Conservation (phyloP, 768 basidiomycete species). For the Neoboletus brunneissimus region DNA sequence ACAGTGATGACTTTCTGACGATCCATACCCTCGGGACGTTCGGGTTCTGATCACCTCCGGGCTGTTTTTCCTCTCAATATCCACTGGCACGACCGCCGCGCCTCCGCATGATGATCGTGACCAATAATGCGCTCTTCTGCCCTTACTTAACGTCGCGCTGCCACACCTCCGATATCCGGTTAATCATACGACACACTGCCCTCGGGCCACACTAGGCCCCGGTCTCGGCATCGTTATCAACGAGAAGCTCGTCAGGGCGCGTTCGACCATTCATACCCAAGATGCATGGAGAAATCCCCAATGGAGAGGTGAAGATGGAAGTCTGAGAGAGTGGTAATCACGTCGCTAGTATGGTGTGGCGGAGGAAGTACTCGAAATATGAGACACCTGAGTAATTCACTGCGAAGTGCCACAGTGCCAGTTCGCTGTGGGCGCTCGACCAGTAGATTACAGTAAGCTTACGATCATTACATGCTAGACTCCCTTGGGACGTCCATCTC, state of each 20-base stretch:
- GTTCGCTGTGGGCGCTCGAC: background rate
- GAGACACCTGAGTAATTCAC: too few relatives aligned
- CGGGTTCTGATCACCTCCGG: background rate
- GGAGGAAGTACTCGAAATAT: too few relatives aligned
- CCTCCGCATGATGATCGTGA: background rate
- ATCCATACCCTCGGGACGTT: background rate
- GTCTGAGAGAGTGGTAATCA: conserved; percentile 50
- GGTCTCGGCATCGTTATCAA: conserved; percentile 64
- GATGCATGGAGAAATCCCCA: conserved; percentile 36
- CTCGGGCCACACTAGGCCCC: conserved; percentile 36
- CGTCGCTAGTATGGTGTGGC: background rate
- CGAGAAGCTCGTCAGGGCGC: conserved; percentile 48
- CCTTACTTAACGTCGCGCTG: background rate
- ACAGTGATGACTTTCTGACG: background rate
- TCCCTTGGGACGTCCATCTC: background rate
- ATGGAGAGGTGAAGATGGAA: conserved; percentile 55
- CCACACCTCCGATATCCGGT: background rate
- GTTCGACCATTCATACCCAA: conserved; percentile 10
- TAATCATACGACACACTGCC: conserved; percentile 3
- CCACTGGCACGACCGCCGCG: background rate
- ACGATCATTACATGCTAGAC: background rate
- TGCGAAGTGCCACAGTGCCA: background rate
- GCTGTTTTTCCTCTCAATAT: background rate
- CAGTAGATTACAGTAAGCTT: background rate
- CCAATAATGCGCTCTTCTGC: background rate